A percentile compares a stretch with the other conserved stretches of the same genome.
phyloP scores from a whole-genome alignment of 208 protist species.

The Leishmania amazonensis region DNA sequence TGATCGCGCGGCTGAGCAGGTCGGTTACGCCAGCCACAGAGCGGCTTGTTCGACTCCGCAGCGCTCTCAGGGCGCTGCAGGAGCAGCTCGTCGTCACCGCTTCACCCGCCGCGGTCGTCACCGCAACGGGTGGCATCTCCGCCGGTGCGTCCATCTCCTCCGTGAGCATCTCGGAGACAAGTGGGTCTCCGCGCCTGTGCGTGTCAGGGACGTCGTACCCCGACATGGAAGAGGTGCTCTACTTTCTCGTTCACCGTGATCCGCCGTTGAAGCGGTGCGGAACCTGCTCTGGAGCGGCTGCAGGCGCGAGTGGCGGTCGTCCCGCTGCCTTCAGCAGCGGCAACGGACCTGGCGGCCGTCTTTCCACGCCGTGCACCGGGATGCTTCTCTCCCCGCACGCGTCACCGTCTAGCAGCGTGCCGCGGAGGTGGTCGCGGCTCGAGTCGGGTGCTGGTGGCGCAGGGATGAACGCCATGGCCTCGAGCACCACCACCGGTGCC shows the following conservation, averaged over 20 bases:
- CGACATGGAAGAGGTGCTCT: constrained; percentile 26
- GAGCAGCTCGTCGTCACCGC: constrained; percentile 10
- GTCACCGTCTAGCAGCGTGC: not conserved
- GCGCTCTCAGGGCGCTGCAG: constrained; percentile 33
- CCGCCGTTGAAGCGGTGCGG: constrained; percentile 2
- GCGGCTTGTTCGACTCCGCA: constrained; percentile 46
- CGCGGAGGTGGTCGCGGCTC: constrained; percentile 10
- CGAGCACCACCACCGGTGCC: not conserved
- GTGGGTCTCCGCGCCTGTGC: constrained; percentile 13
- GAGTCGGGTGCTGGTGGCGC: constrained; percentile 2
- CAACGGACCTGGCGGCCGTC: constrained; percentile 11
- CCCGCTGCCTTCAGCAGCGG: constrained; percentile 10
- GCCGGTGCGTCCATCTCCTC: constrained; percentile 4
- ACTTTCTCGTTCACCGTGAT: constrained; percentile 32
- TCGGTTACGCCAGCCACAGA: constrained; percentile 60
- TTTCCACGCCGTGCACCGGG: constrained; percentile 14
- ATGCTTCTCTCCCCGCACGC: not conserved
- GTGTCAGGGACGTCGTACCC: constrained; percentile 21
- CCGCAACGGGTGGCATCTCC: not conserved
- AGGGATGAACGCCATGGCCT: not conserved
- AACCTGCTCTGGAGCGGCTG: not conserved
- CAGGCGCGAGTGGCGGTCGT: not conserved
- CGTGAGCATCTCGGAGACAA: not conserved
- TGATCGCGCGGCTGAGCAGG: constrained; percentile 28
- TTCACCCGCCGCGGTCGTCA: not conserved